Evolutionary conservation across 2,329 filamentous ascomycete species (phyloP), one percentile per base, ranked within the genome.

Genomic region (Trichoderma sp.): DNA sequence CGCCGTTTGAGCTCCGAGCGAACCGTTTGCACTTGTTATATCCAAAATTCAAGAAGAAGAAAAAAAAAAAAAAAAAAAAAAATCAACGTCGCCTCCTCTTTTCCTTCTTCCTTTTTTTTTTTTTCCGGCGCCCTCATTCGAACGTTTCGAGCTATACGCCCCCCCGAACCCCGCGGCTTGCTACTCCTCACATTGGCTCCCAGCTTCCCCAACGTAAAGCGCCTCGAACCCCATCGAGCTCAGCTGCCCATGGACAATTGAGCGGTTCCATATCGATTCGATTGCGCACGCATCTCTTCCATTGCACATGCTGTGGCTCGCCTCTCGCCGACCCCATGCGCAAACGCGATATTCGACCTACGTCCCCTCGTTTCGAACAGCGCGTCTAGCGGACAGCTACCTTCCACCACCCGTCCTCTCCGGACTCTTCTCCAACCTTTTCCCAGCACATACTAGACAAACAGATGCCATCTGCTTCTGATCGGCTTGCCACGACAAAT

Each of bases 271-370:
- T 54, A 49, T 54, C 59, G 37, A 60, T 30, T 61, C 66, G 52
- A 72, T 67, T 54, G 60, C 65, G 39, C 68, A 54, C n/a, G 64
- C 16, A 7, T n/a, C 6, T n/a, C 39, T 43, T 46, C 64, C 64
- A 70, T 65, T 69, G 71, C 68, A 69, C 68, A 72, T 73, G 71
- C 71, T 68, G 64, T 68, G 71, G 69, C 70, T 65, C 72, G 69
- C 70, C 58, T 70, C 66, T 71, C 65, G 63, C 69, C 71, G 75
- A 73, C 76, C 77, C 74, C 77, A 81, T 81, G 80, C 78, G 76
- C 77, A 76, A 77, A 80, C 78, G 77, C 78, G 79, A 79, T 77
- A 74, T 75, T 71, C 73, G 70, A 70, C 72, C 73, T 69, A 72
- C 74, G 68, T 76, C 76, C 74, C 74, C 72, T 77, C 75, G 72